Evolutionary conservation across 495 filamentous ascomycete species (phyloP), one percentile per base, ranked within the genome.

Genomic region (Bathelium albidoporum): DNA sequence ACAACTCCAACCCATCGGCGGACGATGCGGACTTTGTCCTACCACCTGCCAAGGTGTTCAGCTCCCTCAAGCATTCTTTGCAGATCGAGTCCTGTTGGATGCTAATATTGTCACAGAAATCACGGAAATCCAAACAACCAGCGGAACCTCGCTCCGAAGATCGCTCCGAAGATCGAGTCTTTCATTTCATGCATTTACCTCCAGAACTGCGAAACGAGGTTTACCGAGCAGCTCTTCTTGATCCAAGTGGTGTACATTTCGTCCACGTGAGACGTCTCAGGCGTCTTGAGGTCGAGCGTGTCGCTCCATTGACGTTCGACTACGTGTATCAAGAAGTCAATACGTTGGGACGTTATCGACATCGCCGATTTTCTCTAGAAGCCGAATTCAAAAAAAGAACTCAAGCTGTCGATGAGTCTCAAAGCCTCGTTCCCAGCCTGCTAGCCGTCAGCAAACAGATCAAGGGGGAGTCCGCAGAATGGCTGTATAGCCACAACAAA

Each of bases 401-500:
- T n/a, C n/a, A n/a, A n/a, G n/a, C n/a, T n/a, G n/a, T n/a, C 31
- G 45, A 43, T 4, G n/a, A 55, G n/a, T 39, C n/a, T 4, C 24
- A 31, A 26, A 10, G 24, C 7, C 64, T 74, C 58, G 32, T 65
- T 18, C 71, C 73, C 1, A 59, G 59, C 24, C 60, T 75, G 9
- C 64, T 75, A 10, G 66, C 66, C 18, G 63, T 70, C 39, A 70
- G 65, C 66, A 67, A 71, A 60, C 67, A 70, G 32, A 69, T 75
- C 59, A 31, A 69, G 45, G 10, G 45, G 1, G 71, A 75, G 65
- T 67, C 64, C 20, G 59, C 62, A 58, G 62, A 64, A 16, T 67
- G 71, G 31, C 65, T 75, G 18, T 75, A 75, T 62, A 24, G 58
- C 9, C 59, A 67, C 36, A 66, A 68, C 34, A 58, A 55, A 10